Evolutionary conservation across 2,329 filamentous ascomycete species (phyloP).

Genomic region (Sarocladium strictum): DNA sequence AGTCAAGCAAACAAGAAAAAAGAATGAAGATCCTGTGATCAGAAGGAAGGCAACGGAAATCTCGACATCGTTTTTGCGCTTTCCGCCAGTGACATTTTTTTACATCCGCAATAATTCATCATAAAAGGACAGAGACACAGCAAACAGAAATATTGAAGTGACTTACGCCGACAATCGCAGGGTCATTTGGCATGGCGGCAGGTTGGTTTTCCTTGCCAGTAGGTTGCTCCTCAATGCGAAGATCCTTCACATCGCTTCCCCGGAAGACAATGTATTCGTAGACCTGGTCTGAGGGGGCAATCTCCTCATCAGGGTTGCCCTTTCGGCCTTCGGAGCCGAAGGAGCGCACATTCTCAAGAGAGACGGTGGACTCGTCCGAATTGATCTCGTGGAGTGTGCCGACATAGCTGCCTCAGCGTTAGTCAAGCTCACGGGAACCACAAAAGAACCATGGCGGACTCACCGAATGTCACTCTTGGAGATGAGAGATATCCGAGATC

Average conservation of each 20-base stretch:
- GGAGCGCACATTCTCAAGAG: conserved; percentile 91
- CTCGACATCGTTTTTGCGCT: conserved; percentile 96
- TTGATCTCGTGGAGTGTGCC: conserved; percentile 97
- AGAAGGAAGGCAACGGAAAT: conserved; percentile 99
- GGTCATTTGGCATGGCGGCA: conserved; percentile 82
- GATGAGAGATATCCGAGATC: conserved; percentile 91
- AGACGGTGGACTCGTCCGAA: conserved; percentile 92
- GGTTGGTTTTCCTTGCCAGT: conserved; percentile 69
- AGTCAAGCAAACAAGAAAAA: conserved; percentile 12
- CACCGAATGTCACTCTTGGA: conserved; percentile 97
- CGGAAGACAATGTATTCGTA: conserved; percentile 99
- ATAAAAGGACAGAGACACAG: conserved; percentile 32
- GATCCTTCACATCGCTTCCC: conserved; percentile 96
- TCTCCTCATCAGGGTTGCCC: conserved; percentile 72
- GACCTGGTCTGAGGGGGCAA: conserved; percentile 75
- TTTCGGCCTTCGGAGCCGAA: conserved; percentile 91
- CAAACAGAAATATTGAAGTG: conserved; percentile 9
- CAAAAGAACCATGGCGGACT: conserved; percentile 26
- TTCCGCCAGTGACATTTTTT: conserved; percentile 73
- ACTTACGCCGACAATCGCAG: conserved; percentile 96
- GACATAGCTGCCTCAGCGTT: conserved; percentile 67
- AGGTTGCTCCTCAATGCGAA: conserved; percentile 82
- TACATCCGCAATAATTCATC: conserved; percentile 99
- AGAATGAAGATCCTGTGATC: conserved; percentile 41
- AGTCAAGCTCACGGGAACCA: neutral